Base-by-base conservation (phyloP, 2,329 filamentous ascomycete species). In the Rhynchosporium secalis region DNA sequence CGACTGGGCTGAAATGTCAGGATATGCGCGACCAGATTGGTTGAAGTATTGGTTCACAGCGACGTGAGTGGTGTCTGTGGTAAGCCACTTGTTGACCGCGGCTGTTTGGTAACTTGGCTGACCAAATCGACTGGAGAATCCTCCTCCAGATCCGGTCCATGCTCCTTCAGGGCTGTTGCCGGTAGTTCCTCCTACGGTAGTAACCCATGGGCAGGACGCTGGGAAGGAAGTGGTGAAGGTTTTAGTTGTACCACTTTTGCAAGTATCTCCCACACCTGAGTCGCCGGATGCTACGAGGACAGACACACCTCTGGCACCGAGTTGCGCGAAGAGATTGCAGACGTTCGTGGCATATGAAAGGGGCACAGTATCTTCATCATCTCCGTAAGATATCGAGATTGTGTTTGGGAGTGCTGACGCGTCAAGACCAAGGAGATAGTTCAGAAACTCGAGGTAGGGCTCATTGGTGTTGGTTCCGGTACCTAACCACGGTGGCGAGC, bases 361-460 rank as follows among this genome's bases (percentile, higher is more conserved):
- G 0, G 84, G 83, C 26, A 86, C 75, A 28, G 81, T 80, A 4
- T 75, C 73, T 72, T 87, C 84, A 48, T 80, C 77, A 47, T 80
- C 80, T 52, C 82, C 82, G 70, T 86, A 85, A 3, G 80, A 83
- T 66, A 86, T 81, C 43, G 78, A 80, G 63, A 85, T 78, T 6
- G 85, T 83, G 65, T 84, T 83, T 0, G 88, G 87, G 1, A 90
- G 77, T 58, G 81, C 74, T 26, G 74, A 69, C 63, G 81, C 80
- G 0, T 74, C 69, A 66, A 83, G 81, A 1, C 75, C 74, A 0
- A 87, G 79, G 1, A 89, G 72, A 72, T 84, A 83, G 61, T 83
- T 79, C 7, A 89, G 77, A 77, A 83, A 89, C 13, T 79, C 79
- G 1, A 89, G 77, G 73, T 89, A 90, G 0, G 87, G 87, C 76